phyloP scores from a whole-genome alignment of 257 asterid species.

The Nicotiana paniculata region DNA sequence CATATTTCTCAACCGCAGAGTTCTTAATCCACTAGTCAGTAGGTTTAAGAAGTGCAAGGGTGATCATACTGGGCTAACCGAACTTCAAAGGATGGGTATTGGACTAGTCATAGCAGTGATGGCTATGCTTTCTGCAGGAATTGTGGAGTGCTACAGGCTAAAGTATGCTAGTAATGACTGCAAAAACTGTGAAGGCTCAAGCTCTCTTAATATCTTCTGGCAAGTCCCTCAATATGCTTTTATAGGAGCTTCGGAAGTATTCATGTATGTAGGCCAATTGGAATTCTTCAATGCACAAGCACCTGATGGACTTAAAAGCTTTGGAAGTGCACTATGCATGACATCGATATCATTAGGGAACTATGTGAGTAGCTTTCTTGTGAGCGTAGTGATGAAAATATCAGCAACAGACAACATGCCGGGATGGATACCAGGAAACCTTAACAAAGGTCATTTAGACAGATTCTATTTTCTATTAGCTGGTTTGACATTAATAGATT shows the following conservation, averaged over 20 bases:
- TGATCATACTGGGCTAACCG: conserved; percentile 32
- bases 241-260: conserved; percentile 89
- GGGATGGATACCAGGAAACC: conserved; percentile 95
- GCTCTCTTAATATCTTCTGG: conserved; percentile 91
- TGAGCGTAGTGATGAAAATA: conserved; percentile 73
- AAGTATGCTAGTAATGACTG: conserved; percentile 59
- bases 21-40: conserved; percentile 49
- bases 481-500: conserved; percentile 56
- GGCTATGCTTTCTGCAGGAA: conserved; percentile 82
- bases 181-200: conserved; percentile 67
- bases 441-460: conserved; percentile 80
- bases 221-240: conserved; percentile 89
- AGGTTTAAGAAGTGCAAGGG: conserved; percentile 29
- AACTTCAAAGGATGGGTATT: conserved; percentile 91
- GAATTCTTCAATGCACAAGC: conserved; percentile 93
- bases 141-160: conserved; percentile 71
- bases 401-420: conserved; percentile 64
- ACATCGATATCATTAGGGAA: conserved; percentile 91
- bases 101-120: conserved; percentile 71
- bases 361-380: conserved; percentile 76
- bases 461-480: conserved; percentile 78
- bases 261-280: conserved; percentile 90
- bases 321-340: conserved; percentile 95
- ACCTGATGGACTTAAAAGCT: conserved; percentile 91
- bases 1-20: conserved; percentile 74